Conservation (phyloP, 495 filamentous ascomycete genomes). For the Barbatosphaeria neglecta region DNA sequence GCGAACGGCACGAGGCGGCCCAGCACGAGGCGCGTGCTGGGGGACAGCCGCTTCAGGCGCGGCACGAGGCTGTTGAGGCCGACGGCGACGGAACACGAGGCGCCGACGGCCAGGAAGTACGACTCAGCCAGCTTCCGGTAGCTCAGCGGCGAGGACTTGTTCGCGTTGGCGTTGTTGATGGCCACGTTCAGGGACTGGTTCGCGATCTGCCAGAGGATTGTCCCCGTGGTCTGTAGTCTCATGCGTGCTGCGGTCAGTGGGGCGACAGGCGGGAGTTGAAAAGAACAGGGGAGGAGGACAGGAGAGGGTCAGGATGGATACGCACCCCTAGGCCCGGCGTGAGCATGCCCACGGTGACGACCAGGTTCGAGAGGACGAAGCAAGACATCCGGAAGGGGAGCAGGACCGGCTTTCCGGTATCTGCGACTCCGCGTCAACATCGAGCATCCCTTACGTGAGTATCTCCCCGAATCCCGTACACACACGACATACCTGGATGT, state of each 20-base stretch:
- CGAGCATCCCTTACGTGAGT: no score
- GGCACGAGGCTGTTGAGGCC: conserved; percentile 87
- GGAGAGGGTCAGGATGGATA: conserved; percentile 3
- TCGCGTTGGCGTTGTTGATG: conserved; percentile 93
- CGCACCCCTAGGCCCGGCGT: conserved; percentile 66
- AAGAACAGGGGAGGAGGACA: conserved; percentile 4
- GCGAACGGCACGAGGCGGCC: conserved; percentile 86
- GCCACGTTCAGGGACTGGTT: conserved; percentile 98
- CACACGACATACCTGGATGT: conserved; percentile 61
- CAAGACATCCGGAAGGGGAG: conserved; percentile 95
- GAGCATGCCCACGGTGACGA: conserved; percentile 97
- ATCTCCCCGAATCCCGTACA: not conserved
- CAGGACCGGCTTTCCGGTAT: conserved; percentile 84
- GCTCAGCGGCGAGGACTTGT: conserved; percentile 84
- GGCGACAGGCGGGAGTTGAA: not conserved
- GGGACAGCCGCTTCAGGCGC: conserved; percentile 63
- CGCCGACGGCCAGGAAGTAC: conserved; percentile 83
- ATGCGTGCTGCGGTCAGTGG: no score
- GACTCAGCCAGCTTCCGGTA: conserved; percentile 70
- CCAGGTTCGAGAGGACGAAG: conserved; percentile 85
- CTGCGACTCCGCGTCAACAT: conserved; percentile 29
- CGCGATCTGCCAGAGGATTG: conserved; percentile 85
- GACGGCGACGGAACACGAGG: conserved; percentile 83
- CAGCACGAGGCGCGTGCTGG: conserved; percentile 60
- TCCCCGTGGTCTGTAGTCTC: conserved; percentile 80